A percentile compares a stretch with the other conserved stretches of the same genome.
phyloP scores from a whole-genome alignment of 805 yeast species.

The Scheffersomyces stipitis region DNA sequence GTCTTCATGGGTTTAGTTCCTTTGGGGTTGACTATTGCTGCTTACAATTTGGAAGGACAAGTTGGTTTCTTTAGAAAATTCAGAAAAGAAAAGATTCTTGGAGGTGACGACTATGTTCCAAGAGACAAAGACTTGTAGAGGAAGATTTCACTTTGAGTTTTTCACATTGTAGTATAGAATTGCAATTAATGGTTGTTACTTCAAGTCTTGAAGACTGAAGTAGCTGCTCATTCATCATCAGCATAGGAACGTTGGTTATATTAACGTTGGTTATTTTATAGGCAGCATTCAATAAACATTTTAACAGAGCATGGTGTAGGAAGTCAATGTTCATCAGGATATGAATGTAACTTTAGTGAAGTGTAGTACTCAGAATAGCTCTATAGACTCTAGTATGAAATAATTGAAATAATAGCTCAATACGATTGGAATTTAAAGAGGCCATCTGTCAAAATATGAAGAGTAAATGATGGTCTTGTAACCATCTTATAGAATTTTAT shows the following conservation, averaged over 20 bases:
- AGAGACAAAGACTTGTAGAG: conserved; percentile 43
- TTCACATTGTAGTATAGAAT: background rate
- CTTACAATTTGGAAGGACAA: conserved; percentile 42
- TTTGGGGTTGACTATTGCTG: conserved; percentile 32
- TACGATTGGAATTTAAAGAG: too few relatives aligned
- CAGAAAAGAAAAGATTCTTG: conserved; percentile 36
- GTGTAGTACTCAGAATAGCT: too few relatives aligned
- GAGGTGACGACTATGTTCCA: conserved; percentile 40
- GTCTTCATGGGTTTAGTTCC: conserved; percentile 41
- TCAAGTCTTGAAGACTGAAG: background rate
- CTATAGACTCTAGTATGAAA: too few relatives aligned
- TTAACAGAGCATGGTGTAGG: too few relatives aligned
- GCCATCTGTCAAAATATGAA: too few relatives aligned
- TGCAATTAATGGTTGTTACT: background rate
- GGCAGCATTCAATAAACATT: too few relatives aligned
- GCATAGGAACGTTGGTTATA: background rate
- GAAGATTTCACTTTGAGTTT: background rate
- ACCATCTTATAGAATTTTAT: too few relatives aligned
- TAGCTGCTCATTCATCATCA: background rate
- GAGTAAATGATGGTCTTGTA: too few relatives aligned
- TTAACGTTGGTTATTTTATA: too few relatives aligned
- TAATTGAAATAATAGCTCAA: too few relatives aligned
- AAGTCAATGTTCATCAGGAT: too few relatives aligned
- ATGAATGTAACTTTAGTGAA: too few relatives aligned
- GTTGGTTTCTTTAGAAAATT: conserved; percentile 28